Evolutionary conservation across 257 asterid genomes (phyloP).

Genomic region (Avicennia marina): DNA sequence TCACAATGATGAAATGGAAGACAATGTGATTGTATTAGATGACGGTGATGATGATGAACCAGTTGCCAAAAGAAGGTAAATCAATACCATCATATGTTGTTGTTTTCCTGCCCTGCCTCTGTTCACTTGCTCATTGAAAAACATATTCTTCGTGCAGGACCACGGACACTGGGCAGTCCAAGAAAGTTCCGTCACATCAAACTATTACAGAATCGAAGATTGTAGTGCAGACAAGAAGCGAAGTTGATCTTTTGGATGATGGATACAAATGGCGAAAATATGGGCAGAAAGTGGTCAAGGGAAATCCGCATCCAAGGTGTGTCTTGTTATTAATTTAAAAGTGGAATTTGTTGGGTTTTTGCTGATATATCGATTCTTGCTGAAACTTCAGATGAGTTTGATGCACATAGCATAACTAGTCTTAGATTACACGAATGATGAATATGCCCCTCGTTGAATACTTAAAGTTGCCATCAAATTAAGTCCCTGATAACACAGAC

Average conservation of each 20-base stretch:
- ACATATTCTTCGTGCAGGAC: slow-evolving; percentile 35
- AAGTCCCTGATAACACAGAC: too few species aligned
- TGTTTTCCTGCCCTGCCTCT: neutral
- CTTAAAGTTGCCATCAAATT: too few species aligned
- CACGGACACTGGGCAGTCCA: slow-evolving; percentile 31
- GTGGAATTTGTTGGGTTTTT: too few species aligned
- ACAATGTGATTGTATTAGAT: slow-evolving; percentile 31
- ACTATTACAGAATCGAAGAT: slow-evolving; percentile 84
- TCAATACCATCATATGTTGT: neutral
- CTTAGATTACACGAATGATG: too few species aligned
- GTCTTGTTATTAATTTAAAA: too few species aligned
- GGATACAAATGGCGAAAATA: slow-evolving; percentile 93
- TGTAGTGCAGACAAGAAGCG: slow-evolving; percentile 90
- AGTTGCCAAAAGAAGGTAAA: slow-evolving; percentile 68
- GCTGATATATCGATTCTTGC: neutral
- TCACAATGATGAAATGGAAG: slow-evolving; percentile 36
- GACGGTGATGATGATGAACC: slow-evolving; percentile 62
- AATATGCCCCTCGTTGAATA: too few species aligned
- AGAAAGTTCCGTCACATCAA: slow-evolving; percentile 44
- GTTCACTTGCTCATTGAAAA: neutral
- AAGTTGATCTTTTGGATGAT: slow-evolving; percentile 84
- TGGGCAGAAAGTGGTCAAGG: slow-evolving; percentile 93
- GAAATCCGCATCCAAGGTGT: slow-evolving; percentile 87
- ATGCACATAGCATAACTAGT: too few species aligned
- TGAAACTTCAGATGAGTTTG: too few species aligned